Base-by-base conservation (phyloP, 2,329 filamentous ascomycete genomes). In the Xylariomycetidae sp. region DNA sequence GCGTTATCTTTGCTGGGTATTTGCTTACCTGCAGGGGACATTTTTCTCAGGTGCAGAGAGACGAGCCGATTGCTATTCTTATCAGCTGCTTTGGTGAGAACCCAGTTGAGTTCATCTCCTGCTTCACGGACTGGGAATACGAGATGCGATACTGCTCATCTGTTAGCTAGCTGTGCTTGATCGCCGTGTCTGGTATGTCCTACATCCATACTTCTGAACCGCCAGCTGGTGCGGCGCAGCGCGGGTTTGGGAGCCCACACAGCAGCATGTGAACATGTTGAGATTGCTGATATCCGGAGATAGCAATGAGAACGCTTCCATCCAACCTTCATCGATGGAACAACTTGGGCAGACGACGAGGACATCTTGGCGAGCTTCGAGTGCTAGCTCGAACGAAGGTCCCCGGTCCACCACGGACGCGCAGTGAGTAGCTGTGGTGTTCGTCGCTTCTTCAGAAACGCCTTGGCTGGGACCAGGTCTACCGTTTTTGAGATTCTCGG, bases 111-210 rank as follows among this genome's bases (percentile, higher is more conserved):
- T 7, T 43, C 32, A 13, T 29, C 31, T 10, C 26, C 25, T 17
- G 38, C 43, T 7, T 43, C 26, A 26, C 40, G 38, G 18, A 39
- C 29, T 6, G 34, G 41, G 8, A 38, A 46, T 4, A 42, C 37
- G 4, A 43, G 31, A 31, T 38, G 34, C 17, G 38, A 44, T 25
- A 44, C 43, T 46, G 22, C 9, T 18, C 5, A 12, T n/a, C 5
- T 19, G 34, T 40, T n/a, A 44, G 33, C 20, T 4, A 17, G 25
- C 4, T 10, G 25, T 4, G 20, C 20, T 3, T 19, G 20, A 1
- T 15, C n/a, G 27, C 7, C 20, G n/a, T n/a, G n/a, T n/a, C n/a
- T n/a, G n/a, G n/a, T n/a, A n/a, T n/a, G n/a, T 34, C 38, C 32
- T 28, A 41, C 40, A 19, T 18, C 28, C 28, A 9, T 40, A 43